phyloP scores from a whole-genome alignment of 2,329 filamentous ascomycete genomes.

The Aspergillus neotritici region DNA sequence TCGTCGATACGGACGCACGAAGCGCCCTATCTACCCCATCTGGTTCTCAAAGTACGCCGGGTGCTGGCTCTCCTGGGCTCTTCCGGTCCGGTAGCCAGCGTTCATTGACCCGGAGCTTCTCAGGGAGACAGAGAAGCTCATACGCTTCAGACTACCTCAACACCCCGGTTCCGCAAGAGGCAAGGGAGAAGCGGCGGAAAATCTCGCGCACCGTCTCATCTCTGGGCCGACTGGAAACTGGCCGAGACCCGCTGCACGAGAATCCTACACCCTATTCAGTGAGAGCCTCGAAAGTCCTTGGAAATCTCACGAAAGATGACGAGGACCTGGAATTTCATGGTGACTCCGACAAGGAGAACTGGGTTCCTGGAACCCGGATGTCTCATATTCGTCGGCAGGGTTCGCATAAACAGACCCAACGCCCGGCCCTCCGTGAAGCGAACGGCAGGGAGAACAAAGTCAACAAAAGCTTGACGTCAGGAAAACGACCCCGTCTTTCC shows the following conservation, averaged over 20 bases:
- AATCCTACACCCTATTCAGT: constrained; percentile 30
- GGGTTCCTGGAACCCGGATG: constrained; percentile 50
- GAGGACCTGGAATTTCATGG: constrained; percentile 46
- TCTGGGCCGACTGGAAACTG: constrained; percentile 55
- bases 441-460: constrained; percentile 22
- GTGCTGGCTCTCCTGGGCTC: constrained; percentile 70
- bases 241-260: constrained; percentile 28
- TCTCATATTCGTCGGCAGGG: constrained; percentile 35
- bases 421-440: constrained; percentile 44
- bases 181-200: constrained; percentile 55
- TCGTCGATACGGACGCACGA: constrained; percentile 72
- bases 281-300: constrained; percentile 21
- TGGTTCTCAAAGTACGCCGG: constrained; percentile 62
- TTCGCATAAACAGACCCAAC: constrained; percentile 23
- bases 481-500: constrained; percentile 25
- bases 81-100: constrained; percentile 64
- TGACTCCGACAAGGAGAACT: constrained; percentile 96
- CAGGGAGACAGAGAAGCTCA: constrained; percentile 51
- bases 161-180: constrained; percentile 44
- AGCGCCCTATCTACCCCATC: constrained; percentile 76
- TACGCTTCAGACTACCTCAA: constrained; percentile 40
- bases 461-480: constrained; percentile 19
- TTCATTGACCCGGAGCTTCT: constrained; percentile 43
- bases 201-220: constrained; percentile 58
- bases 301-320: constrained; percentile 25